A percentile compares a stretch with the other conserved stretches of the same genome.
phyloP scores from a whole-genome alignment of 768 basidiomycete genomes.

The Lentinus tigrinus region DNA sequence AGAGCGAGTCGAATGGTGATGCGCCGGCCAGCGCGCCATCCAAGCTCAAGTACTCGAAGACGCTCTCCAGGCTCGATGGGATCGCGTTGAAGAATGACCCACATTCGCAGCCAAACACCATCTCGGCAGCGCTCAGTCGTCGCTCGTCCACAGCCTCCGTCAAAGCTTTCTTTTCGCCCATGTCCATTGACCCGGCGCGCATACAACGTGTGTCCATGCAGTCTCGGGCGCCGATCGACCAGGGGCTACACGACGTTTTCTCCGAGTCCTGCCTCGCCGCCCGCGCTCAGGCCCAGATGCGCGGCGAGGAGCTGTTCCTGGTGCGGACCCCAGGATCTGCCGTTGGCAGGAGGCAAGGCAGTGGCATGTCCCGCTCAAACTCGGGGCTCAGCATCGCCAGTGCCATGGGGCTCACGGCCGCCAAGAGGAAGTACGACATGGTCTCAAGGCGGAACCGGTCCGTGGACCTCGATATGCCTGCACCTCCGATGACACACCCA shows the following conservation, averaged over 20 bases:
- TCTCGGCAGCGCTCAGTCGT: conserved; percentile 36
- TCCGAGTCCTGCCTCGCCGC: conserved; percentile 71
- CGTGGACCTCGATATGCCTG: conserved; percentile 25
- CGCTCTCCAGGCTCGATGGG: conserved; percentile 21
- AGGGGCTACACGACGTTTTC: conserved; percentile 76
- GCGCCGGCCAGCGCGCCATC: not conserved
- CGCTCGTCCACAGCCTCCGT: conserved; percentile 66
- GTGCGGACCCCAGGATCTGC: conserved; percentile 30
- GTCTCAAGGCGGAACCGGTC: conserved; percentile 59
- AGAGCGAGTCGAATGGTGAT: not conserved
- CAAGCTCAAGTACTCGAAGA: conserved; percentile 4
- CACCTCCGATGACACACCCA: not conserved
- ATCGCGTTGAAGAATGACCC: conserved; percentile 15
- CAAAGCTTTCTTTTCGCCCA: conserved; percentile 55
- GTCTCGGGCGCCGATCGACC: conserved; percentile 71
- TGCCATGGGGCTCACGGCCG: conserved; percentile 47
- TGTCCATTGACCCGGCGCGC: conserved; percentile 54
- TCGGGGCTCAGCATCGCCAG: conserved; percentile 62
- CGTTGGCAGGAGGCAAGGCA: conserved; percentile 30
- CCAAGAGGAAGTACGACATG: conserved; percentile 63
- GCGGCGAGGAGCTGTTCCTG: conserved; percentile 65
- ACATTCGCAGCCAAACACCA: conserved; percentile 29
- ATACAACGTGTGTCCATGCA: conserved; percentile 66
- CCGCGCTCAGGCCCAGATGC: conserved; percentile 60
- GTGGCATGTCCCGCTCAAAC: conserved; percentile 49